phyloP scores from a whole-genome alignment of 768 basidiomycete genomes.

The Cantharellus anzutake region DNA sequence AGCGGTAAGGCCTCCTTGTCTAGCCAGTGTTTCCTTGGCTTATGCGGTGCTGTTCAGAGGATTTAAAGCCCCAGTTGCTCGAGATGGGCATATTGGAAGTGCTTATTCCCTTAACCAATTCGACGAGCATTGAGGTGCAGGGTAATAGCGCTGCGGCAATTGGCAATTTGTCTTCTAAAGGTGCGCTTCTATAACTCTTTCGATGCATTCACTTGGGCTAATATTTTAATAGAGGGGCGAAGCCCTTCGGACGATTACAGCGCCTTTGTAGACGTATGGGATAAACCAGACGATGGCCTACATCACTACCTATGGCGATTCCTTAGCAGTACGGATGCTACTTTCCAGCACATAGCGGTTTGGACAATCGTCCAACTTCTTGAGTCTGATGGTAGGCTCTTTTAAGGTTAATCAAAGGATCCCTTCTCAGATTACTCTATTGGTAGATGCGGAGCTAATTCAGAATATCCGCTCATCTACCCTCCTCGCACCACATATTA shows the following conservation, averaged over 20 bases:
- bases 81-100: conserved; percentile 99
- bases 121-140: conserved; percentile 91
- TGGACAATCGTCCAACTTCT: conserved; percentile 98
- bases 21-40: conserved; percentile 1
- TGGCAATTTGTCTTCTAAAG: conserved; percentile 94
- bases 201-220: neutral
- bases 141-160: conserved; percentile 96
- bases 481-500: conserved; percentile 70
- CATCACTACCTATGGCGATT: conserved; percentile 89
- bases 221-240: conserved; percentile 37
- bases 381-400: conserved; percentile 64
- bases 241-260: conserved; percentile 75
- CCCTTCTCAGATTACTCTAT: neutral
- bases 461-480: conserved; percentile 77
- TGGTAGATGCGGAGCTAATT: conserved; percentile 64
- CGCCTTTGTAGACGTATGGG: conserved; percentile 96
- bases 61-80: conserved; percentile 85
- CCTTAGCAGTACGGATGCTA: conserved; percentile 81
- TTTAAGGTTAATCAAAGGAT: conserved; percentile 3
- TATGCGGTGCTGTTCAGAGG: conserved; percentile 35
- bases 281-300: conserved; percentile 93
- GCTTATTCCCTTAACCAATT: conserved; percentile 89
- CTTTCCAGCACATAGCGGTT: conserved; percentile 98
- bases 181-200: conserved; percentile 20
- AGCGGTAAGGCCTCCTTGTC: conserved; percentile 44